These are phyloP conservation scores for Blyttiomyces sp. DNA, from an alignment of 371 early-diverging fungal genomes.

Conservation along the genomic window DNA sequence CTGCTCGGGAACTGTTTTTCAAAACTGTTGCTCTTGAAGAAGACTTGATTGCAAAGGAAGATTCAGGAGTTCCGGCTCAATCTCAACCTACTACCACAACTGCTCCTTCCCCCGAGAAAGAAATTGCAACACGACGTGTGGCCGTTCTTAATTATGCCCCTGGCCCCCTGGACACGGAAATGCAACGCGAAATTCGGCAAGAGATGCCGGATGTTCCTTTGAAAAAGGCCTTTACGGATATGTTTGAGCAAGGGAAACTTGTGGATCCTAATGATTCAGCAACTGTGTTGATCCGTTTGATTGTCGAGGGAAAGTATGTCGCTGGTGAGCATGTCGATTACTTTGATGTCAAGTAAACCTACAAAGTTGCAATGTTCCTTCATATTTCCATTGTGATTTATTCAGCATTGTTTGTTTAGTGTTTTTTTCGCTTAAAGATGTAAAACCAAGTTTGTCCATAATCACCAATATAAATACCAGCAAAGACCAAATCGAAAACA, in stretches of 20 bases:
- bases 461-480: too few species aligned
- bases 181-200: constrained; percentile 75
- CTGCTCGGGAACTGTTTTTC: constrained; percentile 81
- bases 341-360: constrained; percentile 60
- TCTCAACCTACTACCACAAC: too few species aligned
- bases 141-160: constrained; percentile 85
- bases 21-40: constrained; percentile 67
- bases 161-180: constrained; percentile 85
- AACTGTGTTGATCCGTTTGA: constrained; percentile 51
- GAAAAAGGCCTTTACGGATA: constrained; percentile 42
- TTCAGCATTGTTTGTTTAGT: too few species aligned
- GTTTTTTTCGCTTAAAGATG: too few species aligned
- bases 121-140: constrained; percentile 38
- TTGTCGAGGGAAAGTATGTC: constrained; percentile 53
- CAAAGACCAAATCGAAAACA: too few species aligned
- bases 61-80: too few species aligned
- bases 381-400: too few species aligned
- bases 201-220: constrained; percentile 72
- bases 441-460: too few species aligned
- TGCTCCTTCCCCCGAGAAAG: too few species aligned
- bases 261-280: constrained; percentile 74
- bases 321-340: constrained; percentile 83
- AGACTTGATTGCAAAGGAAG: too few species aligned
- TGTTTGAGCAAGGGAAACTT: constrained; percentile 57
- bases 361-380: too few species aligned